Percentiles rank a stretch among this genome's conserved stretches.
phyloP scores from a whole-genome alignment of 1,284 basidiomycete species.

The Austroboletus niveus region DNA sequence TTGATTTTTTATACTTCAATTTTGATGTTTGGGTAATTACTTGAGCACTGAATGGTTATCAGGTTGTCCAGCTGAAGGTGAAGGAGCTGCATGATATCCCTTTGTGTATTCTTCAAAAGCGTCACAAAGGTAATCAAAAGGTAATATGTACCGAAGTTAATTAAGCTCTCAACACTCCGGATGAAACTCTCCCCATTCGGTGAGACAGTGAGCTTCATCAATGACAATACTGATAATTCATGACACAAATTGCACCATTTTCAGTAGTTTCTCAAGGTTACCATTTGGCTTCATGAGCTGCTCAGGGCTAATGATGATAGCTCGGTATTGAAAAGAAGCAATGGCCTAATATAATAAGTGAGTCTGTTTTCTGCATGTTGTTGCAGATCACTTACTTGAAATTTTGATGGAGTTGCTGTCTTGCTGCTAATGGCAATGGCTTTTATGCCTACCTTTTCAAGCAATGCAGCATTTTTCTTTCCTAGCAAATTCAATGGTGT shows the following conservation, averaged over 20 bases:
- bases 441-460: neutral
- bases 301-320: conserved; percentile 7
- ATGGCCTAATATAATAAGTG: no score
- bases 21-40: conserved; percentile 32
- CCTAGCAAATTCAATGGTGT: neutral
- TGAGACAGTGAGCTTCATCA: conserved; percentile 10
- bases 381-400: neutral
- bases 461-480: neutral
- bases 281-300: neutral
- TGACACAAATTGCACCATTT: no score
- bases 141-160: neutral
- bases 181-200: conserved; percentile 4
- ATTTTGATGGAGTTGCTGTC: neutral
- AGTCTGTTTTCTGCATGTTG: no score
- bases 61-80: neutral
- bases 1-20: conserved; percentile 26
- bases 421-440: neutral
- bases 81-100: neutral
- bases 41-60: conserved; percentile 11
- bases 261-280: no score
- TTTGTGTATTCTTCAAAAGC: neutral
- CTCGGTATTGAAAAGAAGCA: neutral
- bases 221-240: conserved; percentile 12
- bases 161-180: conserved; percentile 11
- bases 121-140: conserved; percentile 3